phyloP scores from a whole-genome alignment of 306 rosid genomes.

The Fragaria iinumae region DNA sequence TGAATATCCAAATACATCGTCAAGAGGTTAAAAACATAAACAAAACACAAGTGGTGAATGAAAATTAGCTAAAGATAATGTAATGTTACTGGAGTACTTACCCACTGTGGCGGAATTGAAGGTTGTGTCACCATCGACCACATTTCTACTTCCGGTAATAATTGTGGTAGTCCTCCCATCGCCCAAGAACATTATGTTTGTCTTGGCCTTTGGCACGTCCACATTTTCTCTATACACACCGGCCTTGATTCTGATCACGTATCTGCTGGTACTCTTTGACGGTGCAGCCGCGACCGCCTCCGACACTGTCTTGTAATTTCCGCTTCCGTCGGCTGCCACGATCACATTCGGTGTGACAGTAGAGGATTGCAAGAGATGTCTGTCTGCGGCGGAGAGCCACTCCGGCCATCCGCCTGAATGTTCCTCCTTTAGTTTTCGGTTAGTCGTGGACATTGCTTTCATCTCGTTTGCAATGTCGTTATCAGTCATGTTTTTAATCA shows the following conservation, averaged over 20 bases:
- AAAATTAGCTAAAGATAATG: background rate
- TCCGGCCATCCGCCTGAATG: constrained; percentile 55
- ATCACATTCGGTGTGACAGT: constrained; percentile 49
- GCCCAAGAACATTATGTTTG: constrained; percentile 72
- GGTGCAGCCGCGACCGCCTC: constrained; percentile 85
- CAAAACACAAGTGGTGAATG: too few relatives aligned
- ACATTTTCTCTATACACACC: constrained; percentile 80
- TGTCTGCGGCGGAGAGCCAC: constrained; percentile 67
- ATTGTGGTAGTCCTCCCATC: constrained; percentile 64
- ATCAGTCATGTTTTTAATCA: constrained; percentile 76
- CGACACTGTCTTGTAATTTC: constrained; percentile 63
- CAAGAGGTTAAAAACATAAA: background rate
- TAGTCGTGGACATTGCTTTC: background rate
- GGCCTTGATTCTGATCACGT: constrained; percentile 62
- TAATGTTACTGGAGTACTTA: constrained; percentile 21
- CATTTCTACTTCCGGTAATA: constrained; percentile 70
- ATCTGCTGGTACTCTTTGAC: constrained; percentile 49
- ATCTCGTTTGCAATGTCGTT: constrained; percentile 45
- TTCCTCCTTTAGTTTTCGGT: constrained; percentile 39
- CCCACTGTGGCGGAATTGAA: constrained; percentile 92
- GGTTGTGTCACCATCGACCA: constrained; percentile 89
- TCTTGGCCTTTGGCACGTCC: constrained; percentile 65
- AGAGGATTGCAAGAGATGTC: constrained; percentile 55
- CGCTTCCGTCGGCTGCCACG: constrained; percentile 88
- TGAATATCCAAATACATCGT: background rate